Evolutionary conservation across 164 flowering plant genomes (phyloP).

Genomic region (Aristolochia contorta): DNA sequence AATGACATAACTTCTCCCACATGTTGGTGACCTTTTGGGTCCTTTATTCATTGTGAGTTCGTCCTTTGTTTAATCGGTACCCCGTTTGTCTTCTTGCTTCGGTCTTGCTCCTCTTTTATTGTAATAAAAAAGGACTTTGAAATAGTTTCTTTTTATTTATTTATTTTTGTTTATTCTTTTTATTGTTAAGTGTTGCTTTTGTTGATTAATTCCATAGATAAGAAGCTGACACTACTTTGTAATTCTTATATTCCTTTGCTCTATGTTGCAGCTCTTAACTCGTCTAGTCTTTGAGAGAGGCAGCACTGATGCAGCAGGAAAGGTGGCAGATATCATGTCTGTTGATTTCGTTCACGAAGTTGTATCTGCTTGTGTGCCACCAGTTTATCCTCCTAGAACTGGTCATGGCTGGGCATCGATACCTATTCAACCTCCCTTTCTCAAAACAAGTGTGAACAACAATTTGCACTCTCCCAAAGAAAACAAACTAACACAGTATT

Average conservation of each 20-base stretch:
- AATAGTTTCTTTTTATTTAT: no score
- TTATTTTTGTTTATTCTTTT: no score
- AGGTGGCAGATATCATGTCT: conserved; percentile 87
- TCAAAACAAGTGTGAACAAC: conserved; percentile 39
- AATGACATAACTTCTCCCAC: no score
- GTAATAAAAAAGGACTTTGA: no score
- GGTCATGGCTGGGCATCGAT: conserved; percentile 99
- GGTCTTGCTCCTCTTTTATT: no score
- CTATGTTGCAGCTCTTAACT: conserved; percentile 69
- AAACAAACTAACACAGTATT: conserved; percentile 46
- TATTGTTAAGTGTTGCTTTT: no score
- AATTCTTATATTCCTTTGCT: conserved; percentile 1
- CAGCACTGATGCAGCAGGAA: conserved; percentile 96
- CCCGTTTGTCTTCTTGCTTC: no score
- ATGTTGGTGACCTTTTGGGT: no score
- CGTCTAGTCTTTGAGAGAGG: conserved; percentile 94
- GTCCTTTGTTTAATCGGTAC: no score
- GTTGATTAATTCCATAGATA: not conserved
- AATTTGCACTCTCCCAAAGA: conserved; percentile 54
- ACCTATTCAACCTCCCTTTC: conserved; percentile 51
- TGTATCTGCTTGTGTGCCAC: conserved; percentile 96
- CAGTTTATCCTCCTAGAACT: conserved; percentile 85
- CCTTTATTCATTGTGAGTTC: no score
- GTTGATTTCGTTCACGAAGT: conserved; percentile 98
- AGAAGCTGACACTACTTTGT: not conserved